A percentile compares a stretch with the other conserved stretches of the same genome.
phyloP scores from a whole-genome alignment of 768 basidiomycete genomes.

The Termitomyces sp. region DNA sequence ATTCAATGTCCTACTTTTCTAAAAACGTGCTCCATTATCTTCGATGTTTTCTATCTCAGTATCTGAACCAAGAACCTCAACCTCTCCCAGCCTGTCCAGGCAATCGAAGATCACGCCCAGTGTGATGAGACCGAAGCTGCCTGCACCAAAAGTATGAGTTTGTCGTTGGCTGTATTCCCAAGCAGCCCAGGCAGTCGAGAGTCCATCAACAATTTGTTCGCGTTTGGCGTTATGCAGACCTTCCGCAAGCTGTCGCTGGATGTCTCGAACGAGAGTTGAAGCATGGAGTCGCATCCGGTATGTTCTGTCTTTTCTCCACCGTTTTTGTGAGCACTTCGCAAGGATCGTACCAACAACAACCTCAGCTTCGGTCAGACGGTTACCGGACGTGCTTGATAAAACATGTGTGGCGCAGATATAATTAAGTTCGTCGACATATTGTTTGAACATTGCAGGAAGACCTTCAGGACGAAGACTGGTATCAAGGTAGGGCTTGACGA shows the following conservation, averaged over 20 bases:
- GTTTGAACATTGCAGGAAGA: constrained; percentile 35
- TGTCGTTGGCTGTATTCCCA: constrained; percentile 53
- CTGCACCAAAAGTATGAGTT: constrained; percentile 37
- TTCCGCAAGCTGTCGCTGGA: constrained; percentile 33
- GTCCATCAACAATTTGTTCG: constrained; percentile 26
- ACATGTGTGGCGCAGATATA: constrained; percentile 71
- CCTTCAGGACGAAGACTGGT: constrained; percentile 18
- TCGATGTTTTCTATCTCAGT: background rate
- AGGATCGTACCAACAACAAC: constrained; percentile 71
- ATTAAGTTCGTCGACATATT: constrained; percentile 58
- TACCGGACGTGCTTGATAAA: constrained; percentile 49
- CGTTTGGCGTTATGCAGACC: constrained; percentile 19
- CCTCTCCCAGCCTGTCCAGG: constrained; percentile 29
- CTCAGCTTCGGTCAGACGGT: constrained; percentile 63
- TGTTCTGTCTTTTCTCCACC: constrained; percentile 53
- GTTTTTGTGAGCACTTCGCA: constrained; percentile 57
- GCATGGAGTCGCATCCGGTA: constrained; percentile 60
- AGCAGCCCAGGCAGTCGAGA: constrained; percentile 57
- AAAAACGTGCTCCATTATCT: background rate
- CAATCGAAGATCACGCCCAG: constrained; percentile 55
- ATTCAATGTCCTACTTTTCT: background rate
- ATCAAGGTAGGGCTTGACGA: constrained; percentile 26
- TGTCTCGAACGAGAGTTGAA: constrained; percentile 43
- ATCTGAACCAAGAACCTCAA: background rate
- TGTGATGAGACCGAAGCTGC: constrained; percentile 67